phyloP scores from a whole-genome alignment of 2,329 filamentous ascomycete genomes.

The Paecilomyces fulvus region DNA sequence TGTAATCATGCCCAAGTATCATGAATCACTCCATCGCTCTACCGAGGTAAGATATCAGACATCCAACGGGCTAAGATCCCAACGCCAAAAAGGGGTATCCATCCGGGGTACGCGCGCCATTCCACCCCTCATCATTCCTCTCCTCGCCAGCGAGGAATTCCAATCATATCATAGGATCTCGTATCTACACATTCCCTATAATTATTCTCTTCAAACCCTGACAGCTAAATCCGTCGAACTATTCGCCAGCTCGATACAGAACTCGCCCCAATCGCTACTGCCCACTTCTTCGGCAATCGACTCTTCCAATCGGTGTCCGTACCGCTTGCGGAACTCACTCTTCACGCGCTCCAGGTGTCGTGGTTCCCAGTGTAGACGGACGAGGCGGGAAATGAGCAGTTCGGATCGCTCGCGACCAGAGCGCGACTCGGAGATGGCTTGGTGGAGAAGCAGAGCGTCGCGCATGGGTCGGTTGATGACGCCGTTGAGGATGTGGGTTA shows the following conservation, averaged over 20 bases:
- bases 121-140: background rate
- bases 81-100: background rate
- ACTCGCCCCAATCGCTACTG: slow-evolving; percentile 59
- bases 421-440: slow-evolving; percentile 69
- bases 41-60: background rate
- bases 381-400: slow-evolving; percentile 76
- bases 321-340: slow-evolving; percentile 68
- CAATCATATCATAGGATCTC: background rate
- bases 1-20: background rate
- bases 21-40: background rate
- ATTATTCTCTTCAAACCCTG: background rate
- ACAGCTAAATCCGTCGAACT: slow-evolving; percentile 16
- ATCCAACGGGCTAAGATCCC: background rate
- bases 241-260: slow-evolving; percentile 56
- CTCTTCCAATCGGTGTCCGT: slow-evolving; percentile 64
- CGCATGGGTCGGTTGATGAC: slow-evolving; percentile 92
- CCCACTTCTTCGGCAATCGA: slow-evolving; percentile 67
- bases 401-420: slow-evolving; percentile 70
- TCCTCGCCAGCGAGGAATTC: background rate
- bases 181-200: background rate
- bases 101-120: background rate
- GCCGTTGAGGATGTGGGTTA: slow-evolving; percentile 92
- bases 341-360: slow-evolving; percentile 73
- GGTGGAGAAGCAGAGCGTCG: slow-evolving; percentile 81
- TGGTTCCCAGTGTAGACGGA: slow-evolving; percentile 88